Conservation (phyloP, 169 alveolate genomes). For the Amoebophrya sp. region DNA sequence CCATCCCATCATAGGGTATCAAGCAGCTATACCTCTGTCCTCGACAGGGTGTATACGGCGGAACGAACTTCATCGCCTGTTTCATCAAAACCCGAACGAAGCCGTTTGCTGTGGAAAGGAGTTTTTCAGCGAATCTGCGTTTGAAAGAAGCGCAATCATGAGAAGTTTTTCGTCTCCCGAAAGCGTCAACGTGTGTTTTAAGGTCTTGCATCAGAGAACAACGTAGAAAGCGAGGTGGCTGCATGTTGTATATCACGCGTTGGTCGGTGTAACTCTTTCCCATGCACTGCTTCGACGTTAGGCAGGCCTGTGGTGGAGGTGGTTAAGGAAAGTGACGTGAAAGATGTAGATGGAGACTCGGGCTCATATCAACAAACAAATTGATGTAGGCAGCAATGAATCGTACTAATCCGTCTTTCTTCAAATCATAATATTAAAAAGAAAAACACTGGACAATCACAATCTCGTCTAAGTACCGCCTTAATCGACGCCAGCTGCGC, state of each 20-base stretch:
- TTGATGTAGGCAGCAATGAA: no score
- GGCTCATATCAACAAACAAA: no score
- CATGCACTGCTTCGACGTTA: background rate
- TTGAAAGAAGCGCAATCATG: background rate
- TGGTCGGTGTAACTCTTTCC: background rate
- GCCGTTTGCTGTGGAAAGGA: background rate
- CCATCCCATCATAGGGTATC: background rate
- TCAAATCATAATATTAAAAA: no score
- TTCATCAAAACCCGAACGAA: background rate
- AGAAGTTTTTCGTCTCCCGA: background rate
- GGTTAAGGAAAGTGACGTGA: no score
- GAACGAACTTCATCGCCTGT: background rate
- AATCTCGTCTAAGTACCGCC: no score
- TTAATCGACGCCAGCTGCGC: background rate
- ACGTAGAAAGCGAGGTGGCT: background rate
- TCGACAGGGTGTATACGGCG: background rate
- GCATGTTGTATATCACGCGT: background rate
- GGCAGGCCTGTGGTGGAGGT: no score
- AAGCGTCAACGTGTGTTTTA: background rate
- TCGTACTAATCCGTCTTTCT: no score
- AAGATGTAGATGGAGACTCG: no score
- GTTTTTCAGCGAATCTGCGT: background rate
- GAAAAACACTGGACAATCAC: no score
- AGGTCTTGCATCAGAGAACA: background rate
- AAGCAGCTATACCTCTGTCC: background rate